Base-by-base conservation (phyloP, 2,329 filamentous ascomycete genomes). In the Penicillium brasilianum region DNA sequence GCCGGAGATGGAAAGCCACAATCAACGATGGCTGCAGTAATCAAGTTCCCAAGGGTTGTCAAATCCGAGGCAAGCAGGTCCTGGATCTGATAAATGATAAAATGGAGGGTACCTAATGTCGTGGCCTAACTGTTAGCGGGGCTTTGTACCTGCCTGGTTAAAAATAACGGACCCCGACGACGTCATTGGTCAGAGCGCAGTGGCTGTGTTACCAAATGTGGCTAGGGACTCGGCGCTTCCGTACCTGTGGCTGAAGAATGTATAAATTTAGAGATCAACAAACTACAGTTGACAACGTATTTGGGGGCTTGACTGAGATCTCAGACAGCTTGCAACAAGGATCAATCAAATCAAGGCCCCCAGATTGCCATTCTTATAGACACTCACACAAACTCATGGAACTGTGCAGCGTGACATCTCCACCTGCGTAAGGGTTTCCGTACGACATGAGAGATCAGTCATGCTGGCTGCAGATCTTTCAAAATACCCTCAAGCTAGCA, bases 71-170 rank as follows among this genome's bases (percentile, higher is more conserved):
- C 7, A 14, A 46, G 20, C 3, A 16, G 28, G 41, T 32, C 36
- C 36, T 32, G 44, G 16, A 37, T 39, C 50, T 39, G 50, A 55
- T 49, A 43, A 48, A 52, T 58, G 46, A 52, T 56, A 49, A 30
- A 30, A 61, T 50, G 53, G 54, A 53, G 52, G 63, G 60, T 65
- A 64, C 68, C 57, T 69, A 65, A 69, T 59, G 61, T 70, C 65
- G 72, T 66, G 71, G 72, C 69, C 71, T 72, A 66, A 67, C 52
- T 61, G 55, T 62, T 59, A 68, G 65, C 41, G 62, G 62, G 61
- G 43, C 52, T 25, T 39, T 57, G 69, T 70, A 69, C 66, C 64
- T 63, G 59, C 34, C 49, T 53, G 59, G 63, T 62, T 66, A 61
- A 63, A 67, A 71, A 68, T 65, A 63, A 64, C 60, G 62, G 43